Conservation (phyloP, 331 rosid species). For the Prunus yedoensis region DNA sequence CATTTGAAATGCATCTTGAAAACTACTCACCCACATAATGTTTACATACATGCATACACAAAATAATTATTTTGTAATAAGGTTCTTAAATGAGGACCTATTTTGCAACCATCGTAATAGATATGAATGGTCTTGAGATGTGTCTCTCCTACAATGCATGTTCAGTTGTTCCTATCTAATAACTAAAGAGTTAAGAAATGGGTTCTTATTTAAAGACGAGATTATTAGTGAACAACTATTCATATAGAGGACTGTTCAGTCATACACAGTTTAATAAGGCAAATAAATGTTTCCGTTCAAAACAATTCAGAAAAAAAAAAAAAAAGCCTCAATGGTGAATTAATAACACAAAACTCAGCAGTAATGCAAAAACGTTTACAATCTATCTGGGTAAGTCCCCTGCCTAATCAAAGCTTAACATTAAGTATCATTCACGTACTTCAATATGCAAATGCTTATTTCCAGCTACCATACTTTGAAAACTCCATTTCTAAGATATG, state of each 20-base stretch:
- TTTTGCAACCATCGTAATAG: no score
- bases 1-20: constrained; percentile 5
- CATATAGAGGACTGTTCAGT: background rate
- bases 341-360: background rate
- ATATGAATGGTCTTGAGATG: no score
- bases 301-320: background rate
- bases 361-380: background rate
- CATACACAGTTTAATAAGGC: background rate
- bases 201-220: background rate
- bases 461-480: background rate
- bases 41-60: background rate
- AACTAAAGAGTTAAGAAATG: background rate
- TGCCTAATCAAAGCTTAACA: constrained; percentile 2
- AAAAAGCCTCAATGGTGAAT: background rate
- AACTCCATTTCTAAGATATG: background rate
- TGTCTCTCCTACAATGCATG: no score
- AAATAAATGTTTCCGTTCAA: background rate
- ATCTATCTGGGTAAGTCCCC: background rate
- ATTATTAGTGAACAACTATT: background rate
- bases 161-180: background rate
- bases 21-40: background rate
- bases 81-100: no score
- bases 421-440: constrained; percentile 4
- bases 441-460: background rate
- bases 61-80: background rate